Percentiles rank a stretch among this genome's conserved stretches.
Evolutionary conservation across 1,139 yeast genomes (phyloP).

Genomic region (Nakaseomyces bracarensis): DNA sequence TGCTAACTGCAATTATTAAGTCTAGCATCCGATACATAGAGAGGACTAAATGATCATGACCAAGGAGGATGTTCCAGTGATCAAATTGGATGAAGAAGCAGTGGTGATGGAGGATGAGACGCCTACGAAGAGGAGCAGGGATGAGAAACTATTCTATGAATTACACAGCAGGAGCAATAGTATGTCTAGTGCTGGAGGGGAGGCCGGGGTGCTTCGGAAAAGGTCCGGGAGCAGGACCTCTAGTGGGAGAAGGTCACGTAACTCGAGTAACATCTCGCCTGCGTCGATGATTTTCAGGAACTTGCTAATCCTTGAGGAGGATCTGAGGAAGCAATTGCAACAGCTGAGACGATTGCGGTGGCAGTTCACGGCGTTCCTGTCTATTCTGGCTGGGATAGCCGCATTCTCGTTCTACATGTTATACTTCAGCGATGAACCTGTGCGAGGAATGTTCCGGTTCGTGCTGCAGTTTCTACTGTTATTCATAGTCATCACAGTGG

Average conservation of each 20-base stretch:
- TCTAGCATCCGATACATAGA: no score
- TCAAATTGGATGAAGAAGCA: slow-evolving; percentile 9
- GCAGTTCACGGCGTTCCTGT: slow-evolving; percentile 65
- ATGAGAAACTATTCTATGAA: background rate
- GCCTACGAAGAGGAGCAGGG: slow-evolving; percentile 7
- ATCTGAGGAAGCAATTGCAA: slow-evolving; percentile 69
- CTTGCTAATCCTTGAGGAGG: slow-evolving; percentile 74
- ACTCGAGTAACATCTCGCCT: slow-evolving; percentile 38
- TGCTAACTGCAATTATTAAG: no score
- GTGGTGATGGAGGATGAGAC: slow-evolving; percentile 9
- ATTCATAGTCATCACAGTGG: slow-evolving; percentile 61
- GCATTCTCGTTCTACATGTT: slow-evolving; percentile 33
- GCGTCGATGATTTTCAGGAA: slow-evolving; percentile 73
- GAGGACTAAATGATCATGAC: no score
- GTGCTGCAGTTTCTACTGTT: slow-evolving; percentile 54
- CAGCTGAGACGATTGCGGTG: slow-evolving; percentile 62
- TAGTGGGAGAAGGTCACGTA: slow-evolving; percentile 25
- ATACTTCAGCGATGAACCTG: slow-evolving; percentile 23
- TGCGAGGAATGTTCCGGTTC: slow-evolving; percentile 34
- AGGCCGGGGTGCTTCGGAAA: slow-evolving; percentile 7
- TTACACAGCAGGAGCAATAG: slow-evolving; percentile 1
- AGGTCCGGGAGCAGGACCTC: slow-evolving; percentile 29
- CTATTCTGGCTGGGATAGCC: slow-evolving; percentile 38
- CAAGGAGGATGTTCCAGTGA: slow-evolving; percentile 9
- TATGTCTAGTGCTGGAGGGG: background rate